phyloP scores from a whole-genome alignment of 208 protist species.

The Trypanosoma lewisi region DNA sequence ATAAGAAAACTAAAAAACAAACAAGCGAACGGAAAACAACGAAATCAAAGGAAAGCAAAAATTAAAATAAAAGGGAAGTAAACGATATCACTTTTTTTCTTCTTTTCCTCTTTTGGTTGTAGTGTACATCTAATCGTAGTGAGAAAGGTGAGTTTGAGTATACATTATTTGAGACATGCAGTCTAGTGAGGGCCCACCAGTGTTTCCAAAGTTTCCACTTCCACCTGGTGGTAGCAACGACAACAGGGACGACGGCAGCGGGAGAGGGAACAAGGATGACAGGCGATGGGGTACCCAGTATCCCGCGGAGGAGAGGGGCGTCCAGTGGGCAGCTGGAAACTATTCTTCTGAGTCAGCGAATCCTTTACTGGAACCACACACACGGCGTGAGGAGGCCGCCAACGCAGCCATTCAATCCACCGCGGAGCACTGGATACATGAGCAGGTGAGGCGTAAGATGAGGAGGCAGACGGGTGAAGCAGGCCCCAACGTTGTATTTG shows the following conservation, averaged over 20 bases:
- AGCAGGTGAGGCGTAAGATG: constrained; percentile 29
- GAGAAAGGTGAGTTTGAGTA: no score
- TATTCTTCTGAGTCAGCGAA: neutral
- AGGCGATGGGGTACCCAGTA: neutral
- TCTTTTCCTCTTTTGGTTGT: neutral
- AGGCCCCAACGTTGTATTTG: neutral
- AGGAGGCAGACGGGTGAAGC: neutral
- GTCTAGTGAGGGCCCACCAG: constrained; percentile 5
- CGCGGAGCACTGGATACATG: constrained; percentile 45
- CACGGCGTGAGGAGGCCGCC: constrained; percentile 43
- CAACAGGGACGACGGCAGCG: no score
- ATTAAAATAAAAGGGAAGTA: neutral
- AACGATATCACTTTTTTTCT: no score
- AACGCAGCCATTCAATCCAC: constrained; percentile 40
- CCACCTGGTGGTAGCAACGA: constrained; percentile 3
- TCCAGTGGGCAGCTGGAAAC: neutral
- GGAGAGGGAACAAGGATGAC: no score
- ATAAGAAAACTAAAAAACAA: neutral
- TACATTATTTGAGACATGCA: constrained; percentile 5
- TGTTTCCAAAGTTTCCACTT: constrained; percentile 17
- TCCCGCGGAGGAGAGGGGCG: neutral
- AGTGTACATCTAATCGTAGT: neutral
- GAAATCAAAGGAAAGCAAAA: neutral
- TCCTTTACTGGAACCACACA: constrained; percentile 13
- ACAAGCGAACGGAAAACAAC: neutral